Base-by-base conservation (phyloP, 345 rosid species). In the Pugionium cornutum region DNA sequence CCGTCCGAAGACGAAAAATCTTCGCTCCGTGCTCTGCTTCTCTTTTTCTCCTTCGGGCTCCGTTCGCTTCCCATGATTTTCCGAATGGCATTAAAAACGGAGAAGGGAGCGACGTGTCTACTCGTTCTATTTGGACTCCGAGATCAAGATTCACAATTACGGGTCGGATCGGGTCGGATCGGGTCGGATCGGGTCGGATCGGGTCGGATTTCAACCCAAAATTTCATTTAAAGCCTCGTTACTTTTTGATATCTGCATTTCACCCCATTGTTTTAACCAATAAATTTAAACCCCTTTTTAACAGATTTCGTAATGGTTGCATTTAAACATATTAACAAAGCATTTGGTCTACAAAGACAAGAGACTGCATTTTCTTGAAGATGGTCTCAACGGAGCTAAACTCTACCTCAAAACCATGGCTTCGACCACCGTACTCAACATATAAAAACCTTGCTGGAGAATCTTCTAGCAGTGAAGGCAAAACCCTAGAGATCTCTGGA, bases 371-470 rank as follows among this genome's bases (percentile, higher is more conserved):
- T 76, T 77, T 83, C 66, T 73, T 70, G 63, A 86, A 83, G 11
- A 86, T 80, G 42, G 44, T 66, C 66, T 84, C 96, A 30, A 88
- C 88, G 3, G 92, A 79, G 39, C 78, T 62, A 32, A 80, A 70
- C 74, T 85, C 80, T 35, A 83, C 33, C 56, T 89, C 97, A 70
- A 89, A 88, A 47, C 97, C 96, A 64, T 76, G 83, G 73, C 79
- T 78, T 70, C 80, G 82, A 9, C 96, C 99, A 53, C 96, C 96
- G 56, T 83, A 88, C 67, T 82, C 87, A 31, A 86, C 83, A 30
- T 81, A 81, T 0, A 88, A 82, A 70, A 79, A 92, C 5, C 69
- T 86, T 33, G 79, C 79, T 0, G 81, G 67, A 54, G 85, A 81
- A 25, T 31, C 61, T 4, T 82, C 77, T 0, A 69, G 60, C 1